phyloP scores from a whole-genome alignment of 2,329 filamentous ascomycete species.

The Nigrograna mackinnonii region DNA sequence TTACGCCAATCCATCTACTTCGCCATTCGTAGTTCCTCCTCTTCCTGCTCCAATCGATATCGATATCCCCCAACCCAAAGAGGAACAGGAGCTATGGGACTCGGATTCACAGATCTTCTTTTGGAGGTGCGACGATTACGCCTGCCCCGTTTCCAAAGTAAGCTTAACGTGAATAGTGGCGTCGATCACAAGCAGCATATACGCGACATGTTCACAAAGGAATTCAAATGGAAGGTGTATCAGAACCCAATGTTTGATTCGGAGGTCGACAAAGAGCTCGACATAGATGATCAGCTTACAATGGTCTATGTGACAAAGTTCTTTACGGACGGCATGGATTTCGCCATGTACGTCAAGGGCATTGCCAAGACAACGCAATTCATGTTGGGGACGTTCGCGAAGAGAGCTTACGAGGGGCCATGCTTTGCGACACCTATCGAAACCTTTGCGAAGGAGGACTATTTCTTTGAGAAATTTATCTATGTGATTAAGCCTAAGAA shows the following conservation, averaged over 20 bases:
- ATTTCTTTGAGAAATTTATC: too few species aligned
- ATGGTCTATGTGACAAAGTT: neutral
- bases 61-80: too few species aligned
- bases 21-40: too few species aligned
- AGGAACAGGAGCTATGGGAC: too few species aligned
- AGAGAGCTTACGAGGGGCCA: neutral
- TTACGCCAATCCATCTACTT: too few species aligned
- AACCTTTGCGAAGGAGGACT: too few species aligned
- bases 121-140: too few species aligned
- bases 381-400: neutral
- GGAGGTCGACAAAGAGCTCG: neutral
- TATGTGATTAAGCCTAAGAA: too few species aligned
- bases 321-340: neutral
- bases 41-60: too few species aligned
- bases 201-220: neutral
- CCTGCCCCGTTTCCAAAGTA: too few species aligned
- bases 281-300: neutral
- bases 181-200: neutral
- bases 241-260: neutral
- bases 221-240: neutral
- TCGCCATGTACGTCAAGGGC: constrained; percentile 1
- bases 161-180: too few species aligned
- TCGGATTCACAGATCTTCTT: too few species aligned
- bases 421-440: constrained; percentile 1
- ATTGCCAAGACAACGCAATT: neutral